These are phyloP conservation scores for Emydomyces testavorans DNA, from an alignment of 2,329 filamentous ascomycete genomes.

Conservation along the genomic window DNA sequence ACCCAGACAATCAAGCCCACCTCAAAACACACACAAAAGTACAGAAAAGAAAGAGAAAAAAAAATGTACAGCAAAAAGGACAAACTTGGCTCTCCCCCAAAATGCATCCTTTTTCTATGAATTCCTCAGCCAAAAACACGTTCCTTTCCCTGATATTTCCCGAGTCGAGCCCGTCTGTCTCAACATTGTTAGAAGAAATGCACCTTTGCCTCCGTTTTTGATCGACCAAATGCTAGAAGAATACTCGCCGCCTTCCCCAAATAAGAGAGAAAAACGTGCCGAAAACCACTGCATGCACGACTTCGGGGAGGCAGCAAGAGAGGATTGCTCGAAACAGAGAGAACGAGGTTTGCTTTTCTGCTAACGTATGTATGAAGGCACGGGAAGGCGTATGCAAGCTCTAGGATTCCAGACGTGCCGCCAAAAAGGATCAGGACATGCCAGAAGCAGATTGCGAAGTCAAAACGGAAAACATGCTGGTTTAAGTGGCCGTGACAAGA, in stretches of 20 bases:
- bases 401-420: not conserved
- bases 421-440: not conserved
- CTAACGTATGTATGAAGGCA: too few species aligned
- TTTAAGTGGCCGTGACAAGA: slow-evolving; percentile 15
- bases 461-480: slow-evolving; percentile 5
- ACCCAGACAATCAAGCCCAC: not conserved
- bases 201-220: too few species aligned
- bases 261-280: too few species aligned
- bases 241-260: too few species aligned
- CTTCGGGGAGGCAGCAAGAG: too few species aligned
- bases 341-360: too few species aligned
- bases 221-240: too few species aligned
- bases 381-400: not conserved
- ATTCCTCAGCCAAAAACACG: not conserved
- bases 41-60: not conserved
- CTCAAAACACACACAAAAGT: not conserved
- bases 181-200: too few species aligned
- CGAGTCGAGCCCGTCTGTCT: too few species aligned
- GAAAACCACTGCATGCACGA: too few species aligned
- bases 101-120: not conserved
- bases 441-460: not conserved
- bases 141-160: too few species aligned
- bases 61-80: slow-evolving; percentile 1
- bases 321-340: too few species aligned
- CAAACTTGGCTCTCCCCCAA: not conserved